phyloP scores from a whole-genome alignment of 1,284 basidiomycete species.

The Vanrija sp. region DNA sequence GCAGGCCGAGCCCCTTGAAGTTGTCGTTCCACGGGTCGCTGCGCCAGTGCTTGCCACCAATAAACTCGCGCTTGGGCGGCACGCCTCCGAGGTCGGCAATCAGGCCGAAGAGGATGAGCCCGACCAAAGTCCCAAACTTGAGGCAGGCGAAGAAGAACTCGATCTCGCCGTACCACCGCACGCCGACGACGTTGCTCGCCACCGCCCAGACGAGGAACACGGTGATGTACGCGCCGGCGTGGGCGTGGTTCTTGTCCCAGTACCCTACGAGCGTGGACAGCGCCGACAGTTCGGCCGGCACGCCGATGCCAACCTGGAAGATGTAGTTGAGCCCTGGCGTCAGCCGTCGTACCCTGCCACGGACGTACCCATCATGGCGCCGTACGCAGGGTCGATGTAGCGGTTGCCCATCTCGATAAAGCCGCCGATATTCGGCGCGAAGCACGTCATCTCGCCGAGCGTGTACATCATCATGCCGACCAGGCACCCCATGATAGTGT shows the following conservation, averaged over 20 bases:
- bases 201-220: conserved; percentile 47
- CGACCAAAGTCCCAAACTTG: conserved; percentile 9
- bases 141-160: conserved; percentile 48
- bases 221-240: conserved; percentile 50
- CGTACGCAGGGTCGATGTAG: conserved; percentile 10
- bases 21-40: conserved; percentile 23
- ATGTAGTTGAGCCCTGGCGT: conserved; percentile 8
- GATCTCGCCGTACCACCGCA: conserved; percentile 38
- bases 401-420: neutral
- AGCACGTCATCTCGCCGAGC: conserved; percentile 1
- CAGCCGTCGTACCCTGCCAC: neutral
- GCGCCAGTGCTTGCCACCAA: conserved; percentile 23
- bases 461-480: neutral
- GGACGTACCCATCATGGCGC: conserved; percentile 12
- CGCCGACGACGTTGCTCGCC: conserved; percentile 46
- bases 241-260: conserved; percentile 38
- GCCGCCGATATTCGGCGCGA: neutral
- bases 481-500: conserved; percentile 11
- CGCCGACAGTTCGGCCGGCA: conserved; percentile 25
- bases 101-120: conserved; percentile 58
- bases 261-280: conserved; percentile 41
- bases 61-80: conserved; percentile 53
- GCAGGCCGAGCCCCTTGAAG: conserved; percentile 11
- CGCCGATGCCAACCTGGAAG: conserved; percentile 5
- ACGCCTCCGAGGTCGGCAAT: conserved; percentile 69